Conservation (phyloP, 306 rosid genomes). For the Parietaria judaica region DNA sequence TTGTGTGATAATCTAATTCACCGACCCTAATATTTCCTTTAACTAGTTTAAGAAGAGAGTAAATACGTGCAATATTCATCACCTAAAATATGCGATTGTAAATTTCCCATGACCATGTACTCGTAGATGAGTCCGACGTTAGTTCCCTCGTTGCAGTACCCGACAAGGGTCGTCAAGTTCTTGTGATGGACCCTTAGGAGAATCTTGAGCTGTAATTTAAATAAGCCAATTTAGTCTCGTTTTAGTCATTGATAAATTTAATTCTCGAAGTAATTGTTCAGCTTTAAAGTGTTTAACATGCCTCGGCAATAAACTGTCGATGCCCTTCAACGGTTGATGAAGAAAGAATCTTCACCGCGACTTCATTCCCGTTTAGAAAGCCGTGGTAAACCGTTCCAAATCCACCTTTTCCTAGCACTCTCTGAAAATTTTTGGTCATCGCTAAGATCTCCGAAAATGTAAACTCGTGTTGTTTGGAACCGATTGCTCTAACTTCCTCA, state of each 20-base stretch:
- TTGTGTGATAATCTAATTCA: not conserved
- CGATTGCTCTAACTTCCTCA: not conserved
- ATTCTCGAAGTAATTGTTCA: too few relatives aligned
- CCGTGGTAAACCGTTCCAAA: conserved; percentile 39
- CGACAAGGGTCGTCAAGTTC: conserved; percentile 15
- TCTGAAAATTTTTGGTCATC: conserved; percentile 32
- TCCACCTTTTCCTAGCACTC: conserved; percentile 34
- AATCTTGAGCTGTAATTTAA: conserved; percentile 6
- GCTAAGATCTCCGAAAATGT: conserved; percentile 21
- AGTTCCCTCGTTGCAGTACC: conserved; percentile 11
- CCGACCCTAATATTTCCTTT: not conserved
- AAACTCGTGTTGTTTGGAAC: conserved; percentile 20
- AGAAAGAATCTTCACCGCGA: conserved; percentile 45
- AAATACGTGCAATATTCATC: not conserved
- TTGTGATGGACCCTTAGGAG: conserved; percentile 12
- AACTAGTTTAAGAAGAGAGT: not conserved
- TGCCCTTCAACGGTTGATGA: conserved; percentile 26
- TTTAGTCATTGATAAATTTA: too few relatives aligned
- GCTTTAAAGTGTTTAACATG: conserved; percentile 7
- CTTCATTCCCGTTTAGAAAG: conserved; percentile 23
- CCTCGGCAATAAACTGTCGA: conserved; percentile 42
- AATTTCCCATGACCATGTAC: conserved; percentile 7
- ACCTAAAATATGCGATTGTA: conserved; percentile 2
- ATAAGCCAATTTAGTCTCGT: too few relatives aligned
- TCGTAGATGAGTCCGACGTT: conserved; percentile 4